Conservation (phyloP, 257 asterid species). For the Fraxinus pennsylvanica region DNA sequence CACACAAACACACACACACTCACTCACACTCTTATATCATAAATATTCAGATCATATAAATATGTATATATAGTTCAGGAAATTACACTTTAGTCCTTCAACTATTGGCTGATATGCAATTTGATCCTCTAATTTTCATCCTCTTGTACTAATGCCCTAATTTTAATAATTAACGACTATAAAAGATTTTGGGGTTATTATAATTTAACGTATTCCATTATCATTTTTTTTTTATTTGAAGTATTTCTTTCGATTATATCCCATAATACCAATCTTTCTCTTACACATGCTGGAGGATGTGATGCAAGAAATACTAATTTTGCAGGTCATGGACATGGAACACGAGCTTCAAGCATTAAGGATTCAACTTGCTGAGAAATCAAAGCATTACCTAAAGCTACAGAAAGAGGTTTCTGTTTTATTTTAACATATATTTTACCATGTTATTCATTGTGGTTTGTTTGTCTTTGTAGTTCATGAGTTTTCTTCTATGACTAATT, state of each 20-base stretch:
- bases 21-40: too few relatives aligned
- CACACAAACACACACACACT: too few relatives aligned
- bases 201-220: not conserved
- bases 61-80: too few relatives aligned
- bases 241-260: slow-evolving; percentile 6
- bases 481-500: not conserved
- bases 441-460: slow-evolving; percentile 15
- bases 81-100: too few relatives aligned
- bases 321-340: slow-evolving; percentile 96
- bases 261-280: slow-evolving; percentile 9
- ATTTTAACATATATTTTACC: slow-evolving; percentile 6
- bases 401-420: slow-evolving; percentile 47
- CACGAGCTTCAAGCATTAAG: slow-evolving; percentile 92
- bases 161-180: too few relatives aligned
- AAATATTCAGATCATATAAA: too few relatives aligned
- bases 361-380: slow-evolving; percentile 61
- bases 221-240: not conserved
- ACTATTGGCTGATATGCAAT: too few relatives aligned
- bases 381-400: slow-evolving; percentile 45
- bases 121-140: too few relatives aligned
- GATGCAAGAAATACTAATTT: slow-evolving; percentile 21
- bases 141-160: too few relatives aligned
- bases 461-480: not conserved
- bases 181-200: too few relatives aligned
- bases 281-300: not conserved